Base-by-base conservation (phyloP, 805 yeast species). In the Candida dajiaensis region DNA sequence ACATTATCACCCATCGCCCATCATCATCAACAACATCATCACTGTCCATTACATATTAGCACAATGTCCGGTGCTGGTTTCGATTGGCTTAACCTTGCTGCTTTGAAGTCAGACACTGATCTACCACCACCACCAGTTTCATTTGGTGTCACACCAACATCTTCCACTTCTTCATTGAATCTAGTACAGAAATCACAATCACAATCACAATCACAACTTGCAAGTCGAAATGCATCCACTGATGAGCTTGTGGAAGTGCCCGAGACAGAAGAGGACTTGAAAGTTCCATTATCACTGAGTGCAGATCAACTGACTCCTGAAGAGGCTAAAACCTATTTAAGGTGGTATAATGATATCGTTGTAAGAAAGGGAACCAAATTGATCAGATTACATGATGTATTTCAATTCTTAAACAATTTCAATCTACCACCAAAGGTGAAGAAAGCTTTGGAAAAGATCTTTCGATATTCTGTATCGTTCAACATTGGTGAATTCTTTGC, bases 401-500 rank as follows among this genome's bases (percentile, higher is more conserved):
- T 85, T 64, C 69, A 70, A 41, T 92, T 92, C 62, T 70, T 94
- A 48, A 72, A 74, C 56, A 90, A 92, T 63, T 92, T 92, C 69
- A 81, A 79, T 46, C 67, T 92, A 13, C 58, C 80, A 2, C 73
- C 72, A 1, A 56, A 63, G 2, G 68, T 78, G 29, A 80, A 79
- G 60, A 72, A 72, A 11, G 61, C 77, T 46, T 74, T 88, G 40
- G 63, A 61, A 35, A 66, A 67, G 22, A 75, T 83, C 20, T 81
- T 81, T 59, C 65, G 71, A 29, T 72, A 74, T 46, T 73, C 77
- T 45, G 72, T 72, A 46, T 75, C 85, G 3, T 72, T 92, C 46
- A 89, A 88, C 57, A 82, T 89, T 45, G 95, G 96, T 6, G 95
- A 89, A 63, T 92, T 94, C 66, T 94, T 86, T 68, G 96, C 96